Evolutionary conservation across 2,329 filamentous ascomycete genomes (phyloP).

Genomic region (Alternaria novae-zelandiae): DNA sequence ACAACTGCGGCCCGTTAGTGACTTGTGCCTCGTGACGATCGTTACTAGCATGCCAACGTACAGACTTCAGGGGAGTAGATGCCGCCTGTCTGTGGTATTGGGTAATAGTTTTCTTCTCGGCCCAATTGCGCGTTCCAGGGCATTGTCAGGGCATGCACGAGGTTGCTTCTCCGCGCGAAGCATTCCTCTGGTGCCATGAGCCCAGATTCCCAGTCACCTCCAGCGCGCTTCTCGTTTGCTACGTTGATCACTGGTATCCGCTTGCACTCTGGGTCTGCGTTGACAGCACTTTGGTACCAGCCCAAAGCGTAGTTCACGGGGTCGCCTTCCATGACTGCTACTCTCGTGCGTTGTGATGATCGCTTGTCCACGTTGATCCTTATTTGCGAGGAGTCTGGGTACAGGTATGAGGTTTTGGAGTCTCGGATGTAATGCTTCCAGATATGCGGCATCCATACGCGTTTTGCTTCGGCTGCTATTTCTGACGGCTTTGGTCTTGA

Average conservation of each 20-base stretch:
- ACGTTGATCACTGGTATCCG: constrained; percentile 72
- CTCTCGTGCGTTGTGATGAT: constrained; percentile 48
- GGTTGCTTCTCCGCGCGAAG: constrained; percentile 75
- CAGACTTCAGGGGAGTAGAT: constrained; percentile 73
- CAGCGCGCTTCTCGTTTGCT: constrained; percentile 77
- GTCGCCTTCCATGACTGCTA: constrained; percentile 55
- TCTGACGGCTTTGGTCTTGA: constrained; percentile 70
- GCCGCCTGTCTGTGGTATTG: constrained; percentile 72
- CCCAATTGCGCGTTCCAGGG: constrained; percentile 55
- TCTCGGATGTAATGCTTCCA: constrained; percentile 60
- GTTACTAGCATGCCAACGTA: constrained; percentile 45
- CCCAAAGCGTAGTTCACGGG: constrained; percentile 62
- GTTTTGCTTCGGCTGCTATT: constrained; percentile 76
- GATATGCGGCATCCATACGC: constrained; percentile 70
- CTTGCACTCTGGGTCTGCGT: constrained; percentile 36
- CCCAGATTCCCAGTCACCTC: constrained; percentile 79
- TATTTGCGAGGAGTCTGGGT: constrained; percentile 49
- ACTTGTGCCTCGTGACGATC: not conserved
- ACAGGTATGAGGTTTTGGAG: constrained; percentile 67
- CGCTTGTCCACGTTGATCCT: constrained; percentile 57
- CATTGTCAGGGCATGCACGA: constrained; percentile 71
- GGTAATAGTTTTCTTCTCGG: constrained; percentile 64
- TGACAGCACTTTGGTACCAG: constrained; percentile 57
- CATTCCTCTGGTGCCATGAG: constrained; percentile 72
- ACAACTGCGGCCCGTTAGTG: constrained; percentile 58